These are phyloP conservation scores for Eucalyptus erythrocorys DNA, from an alignment of 345 rosid genomes.

Conservation along the genomic window DNA sequence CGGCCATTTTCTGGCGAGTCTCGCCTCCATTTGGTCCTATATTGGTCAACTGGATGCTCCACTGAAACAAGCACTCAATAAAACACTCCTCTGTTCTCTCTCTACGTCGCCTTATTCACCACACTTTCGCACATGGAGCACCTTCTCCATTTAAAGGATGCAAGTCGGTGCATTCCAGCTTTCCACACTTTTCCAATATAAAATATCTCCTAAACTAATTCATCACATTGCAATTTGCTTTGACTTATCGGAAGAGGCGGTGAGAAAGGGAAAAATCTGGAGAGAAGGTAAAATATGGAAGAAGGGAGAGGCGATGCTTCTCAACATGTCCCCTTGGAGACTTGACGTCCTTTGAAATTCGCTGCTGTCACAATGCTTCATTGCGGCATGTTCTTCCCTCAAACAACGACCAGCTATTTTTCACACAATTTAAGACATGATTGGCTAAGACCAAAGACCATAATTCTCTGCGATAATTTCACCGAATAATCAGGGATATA, in stretches of 20 bases:
- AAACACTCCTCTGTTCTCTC: too few relatives aligned
- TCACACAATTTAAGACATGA: too few relatives aligned
- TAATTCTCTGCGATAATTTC: too few relatives aligned
- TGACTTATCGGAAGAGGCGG: too few relatives aligned
- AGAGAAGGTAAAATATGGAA: too few relatives aligned
- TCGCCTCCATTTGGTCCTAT: not conserved
- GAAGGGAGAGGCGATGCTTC: too few relatives aligned
- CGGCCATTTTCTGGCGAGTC: not conserved
- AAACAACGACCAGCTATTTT: not conserved
- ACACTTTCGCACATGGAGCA: not conserved
- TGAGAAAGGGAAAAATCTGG: too few relatives aligned
- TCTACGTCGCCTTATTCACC: not conserved
- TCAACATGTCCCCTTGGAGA: not conserved
- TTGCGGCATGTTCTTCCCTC: not conserved
- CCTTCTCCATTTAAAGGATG: not conserved
- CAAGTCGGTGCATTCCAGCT: not conserved
- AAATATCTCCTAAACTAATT: not conserved
- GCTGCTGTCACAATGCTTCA: not conserved
- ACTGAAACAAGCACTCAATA: too few relatives aligned
- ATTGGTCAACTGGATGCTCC: too few relatives aligned
- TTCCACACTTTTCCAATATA: not conserved
- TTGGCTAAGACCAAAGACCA: not conserved
- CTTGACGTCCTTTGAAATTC: not conserved
- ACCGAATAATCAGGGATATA: not conserved
- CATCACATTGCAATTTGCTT: not conserved